phyloP scores from a whole-genome alignment of 768 basidiomycete species.

The Trametes meyenii region DNA sequence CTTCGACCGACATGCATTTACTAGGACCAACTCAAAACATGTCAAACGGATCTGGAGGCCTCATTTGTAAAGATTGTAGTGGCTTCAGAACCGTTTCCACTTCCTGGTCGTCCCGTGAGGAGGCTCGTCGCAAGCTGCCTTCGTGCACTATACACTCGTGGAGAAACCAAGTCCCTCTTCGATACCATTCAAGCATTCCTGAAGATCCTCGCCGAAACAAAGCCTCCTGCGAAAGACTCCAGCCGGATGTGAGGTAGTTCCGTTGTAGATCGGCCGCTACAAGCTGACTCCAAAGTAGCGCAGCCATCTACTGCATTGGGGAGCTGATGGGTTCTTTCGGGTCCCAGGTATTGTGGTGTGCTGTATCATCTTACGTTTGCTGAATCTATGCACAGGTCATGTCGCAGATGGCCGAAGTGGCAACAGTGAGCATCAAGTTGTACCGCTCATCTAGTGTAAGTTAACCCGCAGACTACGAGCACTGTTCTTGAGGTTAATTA shows the following conservation, averaged over 20 bases:
- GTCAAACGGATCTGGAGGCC: constrained; percentile 64
- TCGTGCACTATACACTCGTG: constrained; percentile 69
- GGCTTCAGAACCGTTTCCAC: constrained; percentile 67
- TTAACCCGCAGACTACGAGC: constrained; percentile 10
- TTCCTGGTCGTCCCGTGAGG: constrained; percentile 85
- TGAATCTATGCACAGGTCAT: constrained; percentile 63
- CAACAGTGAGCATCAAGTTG: constrained; percentile 63
- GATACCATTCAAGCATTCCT: constrained; percentile 83
- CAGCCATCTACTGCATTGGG: constrained; percentile 84
- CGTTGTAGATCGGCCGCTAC: background rate
- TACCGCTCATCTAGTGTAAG: constrained; percentile 74
- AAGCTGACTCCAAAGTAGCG: constrained; percentile 46
- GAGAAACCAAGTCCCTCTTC: constrained; percentile 84
- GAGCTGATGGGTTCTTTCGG: constrained; percentile 88
- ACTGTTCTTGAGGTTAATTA: constrained; percentile 11
- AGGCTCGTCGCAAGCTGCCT: constrained; percentile 81
- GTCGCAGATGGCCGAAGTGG: constrained; percentile 92
- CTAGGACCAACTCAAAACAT: constrained; percentile 68
- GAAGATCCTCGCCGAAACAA: constrained; percentile 73
- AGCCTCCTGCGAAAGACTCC: constrained; percentile 61
- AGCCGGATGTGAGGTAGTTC: constrained; percentile 61
- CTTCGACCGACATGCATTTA: background rate
- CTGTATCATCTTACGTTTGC: background rate
- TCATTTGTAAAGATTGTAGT: constrained; percentile 69
- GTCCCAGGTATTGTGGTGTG: constrained; percentile 58